These are phyloP conservation scores for Ustilago shanxiensis DNA, from an alignment of 1,284 basidiomycete genomes.

Conservation along the genomic window DNA sequence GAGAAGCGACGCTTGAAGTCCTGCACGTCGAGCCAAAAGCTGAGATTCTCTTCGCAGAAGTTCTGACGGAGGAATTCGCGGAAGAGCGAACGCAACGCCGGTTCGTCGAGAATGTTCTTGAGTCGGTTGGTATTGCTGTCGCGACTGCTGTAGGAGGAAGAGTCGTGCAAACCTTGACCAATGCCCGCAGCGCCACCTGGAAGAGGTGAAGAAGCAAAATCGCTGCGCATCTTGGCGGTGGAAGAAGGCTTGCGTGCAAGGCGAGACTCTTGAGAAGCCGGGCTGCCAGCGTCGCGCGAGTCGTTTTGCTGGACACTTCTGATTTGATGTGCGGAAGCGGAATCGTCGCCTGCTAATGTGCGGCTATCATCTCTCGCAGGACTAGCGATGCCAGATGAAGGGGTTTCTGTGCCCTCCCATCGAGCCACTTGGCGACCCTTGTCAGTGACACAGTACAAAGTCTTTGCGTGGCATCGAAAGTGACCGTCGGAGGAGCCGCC, in stretches of 20 bases:
- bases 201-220: slow-evolving; percentile 14
- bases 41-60: slow-evolving; percentile 97
- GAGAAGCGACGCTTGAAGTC: slow-evolving; percentile 96
- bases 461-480: slow-evolving; percentile 93
- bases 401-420: slow-evolving; percentile 72
- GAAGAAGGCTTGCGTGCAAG: slow-evolving; percentile 80
- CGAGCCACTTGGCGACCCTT: slow-evolving; percentile 86
- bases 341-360: slow-evolving; percentile 21
- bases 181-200: slow-evolving; percentile 14
- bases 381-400: slow-evolving; percentile 23
- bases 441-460: slow-evolving; percentile 92
- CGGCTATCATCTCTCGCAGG: slow-evolving; percentile 24
- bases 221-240: slow-evolving; percentile 75
- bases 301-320: slow-evolving; percentile 6
- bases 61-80: slow-evolving; percentile 92
- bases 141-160: slow-evolving; percentile 69
- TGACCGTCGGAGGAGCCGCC: slow-evolving; percentile 73
- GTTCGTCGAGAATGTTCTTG: slow-evolving; percentile 92
- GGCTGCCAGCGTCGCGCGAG: slow-evolving; percentile 29
- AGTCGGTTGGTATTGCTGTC: slow-evolving; percentile 91
- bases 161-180: slow-evolving; percentile 49
- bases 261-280: slow-evolving; percentile 73
- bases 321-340: background rate
- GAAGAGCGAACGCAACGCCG: slow-evolving; percentile 88
- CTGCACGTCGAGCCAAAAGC: slow-evolving; percentile 96